These are phyloP conservation scores for Penicillium ochrochloron DNA, from an alignment of 495 filamentous ascomycete genomes.

Conservation along the genomic window DNA sequence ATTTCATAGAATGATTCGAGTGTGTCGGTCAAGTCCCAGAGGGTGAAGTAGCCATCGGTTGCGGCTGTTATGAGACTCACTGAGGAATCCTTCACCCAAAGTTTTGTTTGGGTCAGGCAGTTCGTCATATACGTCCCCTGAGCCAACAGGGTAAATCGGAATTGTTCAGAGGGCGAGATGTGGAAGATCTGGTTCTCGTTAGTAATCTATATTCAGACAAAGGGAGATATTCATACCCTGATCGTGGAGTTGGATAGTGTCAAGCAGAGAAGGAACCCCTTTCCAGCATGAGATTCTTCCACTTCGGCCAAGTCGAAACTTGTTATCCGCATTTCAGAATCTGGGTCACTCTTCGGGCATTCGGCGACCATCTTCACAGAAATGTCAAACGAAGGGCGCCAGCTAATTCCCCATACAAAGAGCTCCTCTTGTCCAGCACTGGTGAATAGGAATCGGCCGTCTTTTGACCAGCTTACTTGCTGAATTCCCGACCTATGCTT, in stretches of 20 bases:
- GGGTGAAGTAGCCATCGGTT: slow-evolving; percentile 64
- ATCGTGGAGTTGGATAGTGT: slow-evolving; percentile 80
- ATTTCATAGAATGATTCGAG: slow-evolving; percentile 41
- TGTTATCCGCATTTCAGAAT: slow-evolving; percentile 77
- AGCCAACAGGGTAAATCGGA: slow-evolving; percentile 58
- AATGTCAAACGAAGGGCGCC: slow-evolving; percentile 56
- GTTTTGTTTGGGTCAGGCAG: slow-evolving; percentile 75
- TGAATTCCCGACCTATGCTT: slow-evolving; percentile 85
- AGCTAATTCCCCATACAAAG: slow-evolving; percentile 74
- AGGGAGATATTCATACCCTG: slow-evolving; percentile 45
- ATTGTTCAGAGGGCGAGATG: slow-evolving; percentile 50
- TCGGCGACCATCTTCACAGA: slow-evolving; percentile 35
- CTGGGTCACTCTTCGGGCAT: slow-evolving; percentile 60
- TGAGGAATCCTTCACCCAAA: slow-evolving; percentile 41
- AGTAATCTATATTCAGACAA: background rate
- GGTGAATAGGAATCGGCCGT: slow-evolving; percentile 74
- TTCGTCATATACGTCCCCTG: slow-evolving; percentile 71
- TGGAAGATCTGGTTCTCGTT: slow-evolving; percentile 54
- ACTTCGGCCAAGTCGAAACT: slow-evolving; percentile 66
- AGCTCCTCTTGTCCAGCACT: slow-evolving; percentile 88
- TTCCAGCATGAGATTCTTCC: slow-evolving; percentile 21
- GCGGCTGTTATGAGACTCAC: slow-evolving; percentile 58
- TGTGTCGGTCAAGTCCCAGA: slow-evolving; percentile 53
- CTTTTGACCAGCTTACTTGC: slow-evolving; percentile 71
- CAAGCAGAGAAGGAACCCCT: slow-evolving; percentile 61